phyloP scores from a whole-genome alignment of 768 basidiomycete species.

The Thelephora ganbajun region DNA sequence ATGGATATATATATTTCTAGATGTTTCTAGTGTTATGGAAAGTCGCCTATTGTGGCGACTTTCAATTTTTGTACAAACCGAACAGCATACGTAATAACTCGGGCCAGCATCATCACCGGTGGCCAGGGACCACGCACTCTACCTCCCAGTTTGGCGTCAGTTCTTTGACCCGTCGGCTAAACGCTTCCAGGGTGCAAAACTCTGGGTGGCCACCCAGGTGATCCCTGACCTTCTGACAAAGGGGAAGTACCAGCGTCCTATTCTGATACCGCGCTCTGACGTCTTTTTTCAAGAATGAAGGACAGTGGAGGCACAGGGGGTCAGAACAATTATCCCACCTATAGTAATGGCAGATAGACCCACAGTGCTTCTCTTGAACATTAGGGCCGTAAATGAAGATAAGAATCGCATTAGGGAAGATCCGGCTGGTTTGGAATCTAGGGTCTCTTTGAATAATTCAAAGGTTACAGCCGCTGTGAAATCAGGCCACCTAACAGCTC shows the following conservation, averaged over 20 bases:
- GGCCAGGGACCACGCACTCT: conserved; percentile 30
- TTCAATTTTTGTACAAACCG: no score
- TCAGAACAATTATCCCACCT: background rate
- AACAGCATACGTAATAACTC: no score
- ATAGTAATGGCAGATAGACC: conserved; percentile 9
- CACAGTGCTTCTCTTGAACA: conserved; percentile 29
- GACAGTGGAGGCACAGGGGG: background rate
- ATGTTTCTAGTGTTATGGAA: no score
- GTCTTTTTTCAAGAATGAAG: conserved; percentile 8
- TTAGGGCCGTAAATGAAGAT: conserved; percentile 20
- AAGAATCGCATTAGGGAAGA: conserved; percentile 15
- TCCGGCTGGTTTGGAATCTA: background rate
- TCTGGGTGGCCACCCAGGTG: conserved; percentile 60
- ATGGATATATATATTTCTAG: no score
- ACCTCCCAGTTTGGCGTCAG: conserved; percentile 58
- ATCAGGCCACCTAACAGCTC: conserved; percentile 45
- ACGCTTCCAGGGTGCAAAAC: conserved; percentile 56
- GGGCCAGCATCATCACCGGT: no score
- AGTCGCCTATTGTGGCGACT: no score
- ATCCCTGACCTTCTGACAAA: conserved; percentile 51
- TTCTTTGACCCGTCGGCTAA: conserved; percentile 44
- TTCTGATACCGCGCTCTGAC: conserved; percentile 73
- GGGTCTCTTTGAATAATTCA: conserved; percentile 44
- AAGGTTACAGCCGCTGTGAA: conserved; percentile 66
- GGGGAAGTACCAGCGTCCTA: conserved; percentile 42